phyloP scores from a whole-genome alignment of 108 stramenopile species.

The Fragilariopsis cylindrus region DNA sequence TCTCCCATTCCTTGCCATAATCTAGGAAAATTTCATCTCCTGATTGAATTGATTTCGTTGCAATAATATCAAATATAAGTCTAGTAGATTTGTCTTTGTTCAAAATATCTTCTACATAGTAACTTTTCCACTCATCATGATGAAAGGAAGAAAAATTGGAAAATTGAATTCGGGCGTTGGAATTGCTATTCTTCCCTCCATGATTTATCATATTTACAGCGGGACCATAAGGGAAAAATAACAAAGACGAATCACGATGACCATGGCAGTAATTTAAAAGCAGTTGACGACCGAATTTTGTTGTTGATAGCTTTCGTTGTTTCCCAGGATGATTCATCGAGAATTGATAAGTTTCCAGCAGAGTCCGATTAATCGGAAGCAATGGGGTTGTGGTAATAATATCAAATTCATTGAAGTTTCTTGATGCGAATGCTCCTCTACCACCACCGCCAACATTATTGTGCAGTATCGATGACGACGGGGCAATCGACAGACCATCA shows the following conservation, averaged over 20 bases:
- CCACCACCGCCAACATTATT: too few relatives aligned
- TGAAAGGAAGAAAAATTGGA: conserved; percentile 21
- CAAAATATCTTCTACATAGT: not conserved
- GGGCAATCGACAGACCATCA: too few relatives aligned
- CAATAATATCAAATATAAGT: conserved; percentile 48
- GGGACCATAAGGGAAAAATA: conserved; percentile 66
- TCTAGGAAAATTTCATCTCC: conserved; percentile 70
- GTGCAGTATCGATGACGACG: too few relatives aligned
- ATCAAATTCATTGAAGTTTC: too few relatives aligned
- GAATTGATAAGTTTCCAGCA: too few relatives aligned
- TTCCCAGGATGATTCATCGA: too few relatives aligned
- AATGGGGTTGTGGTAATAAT: too few relatives aligned
- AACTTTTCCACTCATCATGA: conserved; percentile 48
- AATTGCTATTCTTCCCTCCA: conserved; percentile 50
- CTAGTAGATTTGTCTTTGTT: conserved; percentile 6
- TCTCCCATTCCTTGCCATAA: conserved; percentile 73
- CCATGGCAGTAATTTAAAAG: conserved; percentile 74
- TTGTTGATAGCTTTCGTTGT: too few relatives aligned
- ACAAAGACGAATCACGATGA: conserved; percentile 57
- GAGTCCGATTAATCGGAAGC: too few relatives aligned
- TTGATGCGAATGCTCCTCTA: too few relatives aligned
- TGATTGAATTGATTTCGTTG: conserved; percentile 46
- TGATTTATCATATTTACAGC: conserved; percentile 74
- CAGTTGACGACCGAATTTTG: conserved; percentile 25
- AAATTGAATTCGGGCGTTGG: conserved; percentile 28